A percentile compares a stretch with the other conserved stretches of the same genome.
Conservation (phyloP, 805 yeast genomes). For the Brettanomyces naardenensis region DNA sequence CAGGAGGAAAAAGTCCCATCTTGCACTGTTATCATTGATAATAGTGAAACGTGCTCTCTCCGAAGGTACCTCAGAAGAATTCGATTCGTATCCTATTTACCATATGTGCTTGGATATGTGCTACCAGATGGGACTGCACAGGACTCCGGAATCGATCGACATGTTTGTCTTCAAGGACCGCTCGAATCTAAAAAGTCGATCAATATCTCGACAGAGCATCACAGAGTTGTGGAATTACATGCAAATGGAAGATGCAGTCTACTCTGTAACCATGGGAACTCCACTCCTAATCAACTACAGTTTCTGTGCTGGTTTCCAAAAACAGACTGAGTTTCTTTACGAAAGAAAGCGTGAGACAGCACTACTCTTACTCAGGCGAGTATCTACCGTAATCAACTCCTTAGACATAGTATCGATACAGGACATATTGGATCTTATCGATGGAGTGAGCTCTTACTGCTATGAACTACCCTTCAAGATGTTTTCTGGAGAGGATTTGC, state of each 20-base stretch:
- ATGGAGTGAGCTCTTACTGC: neutral
- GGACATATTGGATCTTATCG: neutral
- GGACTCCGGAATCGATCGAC: conserved; percentile 1
- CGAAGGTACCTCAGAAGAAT: conserved; percentile 2
- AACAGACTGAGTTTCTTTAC: neutral
- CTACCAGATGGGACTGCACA: conserved; percentile 7
- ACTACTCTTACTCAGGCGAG: neutral
- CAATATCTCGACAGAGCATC: neutral
- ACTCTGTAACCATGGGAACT: conserved; percentile 3
- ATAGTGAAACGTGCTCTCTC: conserved; percentile 1
- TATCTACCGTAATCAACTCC: neutral
- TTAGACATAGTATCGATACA: neutral
- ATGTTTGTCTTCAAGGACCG: neutral
- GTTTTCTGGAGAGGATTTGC: neutral
- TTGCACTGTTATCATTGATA: conserved; percentile 1
- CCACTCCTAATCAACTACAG: conserved; percentile 11
- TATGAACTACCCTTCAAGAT: neutral
- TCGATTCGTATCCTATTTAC: conserved; percentile 6
- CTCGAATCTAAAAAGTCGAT: neutral
- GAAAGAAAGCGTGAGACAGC: neutral
- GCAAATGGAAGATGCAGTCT: conserved; percentile 8
- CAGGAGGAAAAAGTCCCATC: neutral
- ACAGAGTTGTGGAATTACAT: conserved; percentile 14
- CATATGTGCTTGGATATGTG: conserved; percentile 5
- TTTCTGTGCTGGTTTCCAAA: conserved; percentile 6